These are phyloP conservation scores for Alternaria gaisen DNA, from an alignment of 2,329 filamentous ascomycete species.

Conservation along the genomic window DNA sequence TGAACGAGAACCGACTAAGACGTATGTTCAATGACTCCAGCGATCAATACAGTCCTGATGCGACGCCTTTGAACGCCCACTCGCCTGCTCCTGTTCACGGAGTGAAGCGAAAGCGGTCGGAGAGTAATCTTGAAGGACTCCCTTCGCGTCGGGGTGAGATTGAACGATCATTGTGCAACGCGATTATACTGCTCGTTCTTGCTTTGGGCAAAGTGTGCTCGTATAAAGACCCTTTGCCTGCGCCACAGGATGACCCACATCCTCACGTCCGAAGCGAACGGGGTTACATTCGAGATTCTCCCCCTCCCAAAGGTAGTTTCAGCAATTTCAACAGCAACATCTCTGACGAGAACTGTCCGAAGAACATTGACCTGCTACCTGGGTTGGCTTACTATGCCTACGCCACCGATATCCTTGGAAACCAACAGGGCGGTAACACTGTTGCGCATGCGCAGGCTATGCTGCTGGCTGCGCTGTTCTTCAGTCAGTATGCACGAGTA, in stretches of 20 bases:
- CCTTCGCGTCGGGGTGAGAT: conserved; percentile 34
- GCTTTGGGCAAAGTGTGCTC: conserved; percentile 86
- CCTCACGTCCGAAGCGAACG: conserved; percentile 28
- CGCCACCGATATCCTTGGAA: conserved; percentile 85
- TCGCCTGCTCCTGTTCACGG: conserved; percentile 32
- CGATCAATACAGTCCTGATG: conserved; percentile 46
- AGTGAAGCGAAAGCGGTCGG: conserved; percentile 48
- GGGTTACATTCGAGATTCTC: conserved; percentile 43
- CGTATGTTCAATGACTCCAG: conserved; percentile 61
- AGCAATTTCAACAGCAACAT: conserved; percentile 40
- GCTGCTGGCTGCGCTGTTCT: conserved; percentile 86
- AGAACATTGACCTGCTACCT: conserved; percentile 85
- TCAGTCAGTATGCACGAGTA: conserved; percentile 85
- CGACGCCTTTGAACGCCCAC: conserved; percentile 25
- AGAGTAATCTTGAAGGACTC: conserved; percentile 36
- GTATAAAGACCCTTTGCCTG: conserved; percentile 59
- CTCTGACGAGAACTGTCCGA: conserved; percentile 42
- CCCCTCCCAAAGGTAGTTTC: conserved; percentile 50
- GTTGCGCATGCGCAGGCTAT: conserved; percentile 85
- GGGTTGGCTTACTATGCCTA: conserved; percentile 90
- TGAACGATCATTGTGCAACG: conserved; percentile 63
- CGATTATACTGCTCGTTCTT: conserved; percentile 81
- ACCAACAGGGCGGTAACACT: conserved; percentile 78
- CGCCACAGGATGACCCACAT: conserved; percentile 62
- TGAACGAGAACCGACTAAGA: conserved; percentile 63